These are phyloP conservation scores for Naganishia kalamii DNA, from an alignment of 768 basidiomycete species.

Conservation along the genomic window DNA sequence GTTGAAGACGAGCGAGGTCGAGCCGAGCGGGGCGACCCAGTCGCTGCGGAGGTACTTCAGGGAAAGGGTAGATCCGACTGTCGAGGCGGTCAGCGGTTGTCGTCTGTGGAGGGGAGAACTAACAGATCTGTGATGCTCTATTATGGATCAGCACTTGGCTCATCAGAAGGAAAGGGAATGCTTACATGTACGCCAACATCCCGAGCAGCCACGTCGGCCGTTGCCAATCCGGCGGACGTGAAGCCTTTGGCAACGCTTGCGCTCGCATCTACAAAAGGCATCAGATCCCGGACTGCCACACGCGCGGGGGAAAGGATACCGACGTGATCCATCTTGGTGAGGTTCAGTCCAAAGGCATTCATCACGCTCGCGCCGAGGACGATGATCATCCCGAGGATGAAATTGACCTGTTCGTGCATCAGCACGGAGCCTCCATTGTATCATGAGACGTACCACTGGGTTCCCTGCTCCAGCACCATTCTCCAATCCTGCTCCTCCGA, in stretches of 20 bases:
- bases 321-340: conserved; percentile 89
- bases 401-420: conserved; percentile 19
- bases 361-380: conserved; percentile 65
- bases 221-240: conserved; percentile 68
- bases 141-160: neutral
- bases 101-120: conserved; percentile 69
- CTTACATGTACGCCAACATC: conserved; percentile 85
- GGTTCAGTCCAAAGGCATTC: conserved; percentile 65
- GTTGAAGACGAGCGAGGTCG: conserved; percentile 90
- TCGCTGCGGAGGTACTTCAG: conserved; percentile 51
- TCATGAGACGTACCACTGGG: neutral
- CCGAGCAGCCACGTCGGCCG: conserved; percentile 84
- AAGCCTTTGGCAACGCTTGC: conserved; percentile 66
- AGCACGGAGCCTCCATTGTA: neutral
- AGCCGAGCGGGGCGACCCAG: conserved; percentile 93
- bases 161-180: conserved; percentile 9
- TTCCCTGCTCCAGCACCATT: too few species aligned
- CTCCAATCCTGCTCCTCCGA: too few species aligned
- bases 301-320: conserved; percentile 31
- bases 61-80: conserved; percentile 34
- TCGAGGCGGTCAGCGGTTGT: conserved; percentile 31
- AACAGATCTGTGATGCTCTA: conserved; percentile 38
- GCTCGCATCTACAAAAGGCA: conserved; percentile 57
- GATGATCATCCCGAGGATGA: conserved; percentile 60
- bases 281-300: neutral